phyloP scores from a whole-genome alignment of 495 filamentous ascomycete species.

The Aspergillus indologenus region DNA sequence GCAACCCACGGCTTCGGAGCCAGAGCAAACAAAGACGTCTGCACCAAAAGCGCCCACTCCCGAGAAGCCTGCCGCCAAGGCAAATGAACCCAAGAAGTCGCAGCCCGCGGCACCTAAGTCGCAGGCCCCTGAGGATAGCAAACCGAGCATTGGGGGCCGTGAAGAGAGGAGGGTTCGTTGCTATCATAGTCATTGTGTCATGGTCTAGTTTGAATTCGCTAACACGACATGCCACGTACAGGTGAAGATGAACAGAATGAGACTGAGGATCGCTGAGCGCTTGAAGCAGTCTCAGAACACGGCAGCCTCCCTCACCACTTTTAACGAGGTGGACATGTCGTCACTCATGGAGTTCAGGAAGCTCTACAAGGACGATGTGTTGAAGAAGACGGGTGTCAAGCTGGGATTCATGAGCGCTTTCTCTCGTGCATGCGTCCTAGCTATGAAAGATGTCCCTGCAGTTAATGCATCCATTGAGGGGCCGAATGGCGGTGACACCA shows the following conservation, averaged over 20 bases:
- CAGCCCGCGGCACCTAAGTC: constrained; percentile 34
- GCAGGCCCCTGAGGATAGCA: constrained; percentile 21
- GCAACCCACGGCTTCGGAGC: constrained; percentile 34
- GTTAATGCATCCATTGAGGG: constrained; percentile 98
- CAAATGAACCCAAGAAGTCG: constrained; percentile 42
- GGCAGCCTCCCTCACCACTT: constrained; percentile 93
- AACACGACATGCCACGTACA: constrained; percentile 26
- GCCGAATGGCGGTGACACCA: constrained; percentile 90
- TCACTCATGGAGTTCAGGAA: constrained; percentile 95
- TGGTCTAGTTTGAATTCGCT: not conserved
- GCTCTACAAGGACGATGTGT: constrained; percentile 89
- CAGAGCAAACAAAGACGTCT: constrained; percentile 40
- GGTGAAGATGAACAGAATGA: constrained; percentile 99
- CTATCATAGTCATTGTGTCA: not conserved
- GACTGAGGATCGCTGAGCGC: constrained; percentile 91
- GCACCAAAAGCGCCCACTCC: constrained; percentile 16
- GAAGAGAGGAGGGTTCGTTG: constrained; percentile 81
- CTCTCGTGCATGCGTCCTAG: constrained; percentile 83
- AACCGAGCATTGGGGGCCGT: constrained; percentile 61
- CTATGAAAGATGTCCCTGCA: constrained; percentile 92
- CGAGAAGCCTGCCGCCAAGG: constrained; percentile 30
- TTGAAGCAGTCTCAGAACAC: constrained; percentile 99
- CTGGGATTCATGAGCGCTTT: constrained; percentile 99
- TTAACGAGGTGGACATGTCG: constrained; percentile 99
- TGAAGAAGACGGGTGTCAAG: constrained; percentile 96